A percentile compares a stretch with the other conserved stretches of the same genome.
Evolutionary conservation across 257 asterid species (phyloP).

Genomic region (Capsicum pubescens): DNA sequence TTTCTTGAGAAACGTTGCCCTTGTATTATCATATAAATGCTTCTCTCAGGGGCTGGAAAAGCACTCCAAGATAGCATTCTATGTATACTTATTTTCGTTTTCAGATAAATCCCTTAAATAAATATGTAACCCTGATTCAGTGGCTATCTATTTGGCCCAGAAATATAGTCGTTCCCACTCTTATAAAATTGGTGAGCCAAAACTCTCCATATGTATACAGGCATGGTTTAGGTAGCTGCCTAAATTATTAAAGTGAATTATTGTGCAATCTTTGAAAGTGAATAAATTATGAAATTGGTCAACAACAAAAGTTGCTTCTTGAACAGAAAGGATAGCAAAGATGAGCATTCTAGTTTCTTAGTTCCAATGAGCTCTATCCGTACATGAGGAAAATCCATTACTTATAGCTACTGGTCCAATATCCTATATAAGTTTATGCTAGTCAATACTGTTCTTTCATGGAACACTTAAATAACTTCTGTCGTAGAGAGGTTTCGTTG

Average conservation of each 20-base stretch:
- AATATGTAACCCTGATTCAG: background rate
- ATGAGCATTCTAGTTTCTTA: no score
- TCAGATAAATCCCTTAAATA: background rate
- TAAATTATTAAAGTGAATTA: background rate
- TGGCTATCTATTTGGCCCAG: background rate
- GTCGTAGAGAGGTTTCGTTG: background rate
- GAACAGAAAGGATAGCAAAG: no score
- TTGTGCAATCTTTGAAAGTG: no score
- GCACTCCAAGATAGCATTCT: background rate
- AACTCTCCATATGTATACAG: slow-evolving; percentile 41
- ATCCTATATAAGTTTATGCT: no score
- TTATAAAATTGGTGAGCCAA: slow-evolving; percentile 1
- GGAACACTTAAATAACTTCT: no score
- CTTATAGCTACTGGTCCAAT: no score
- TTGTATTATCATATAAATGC: no score
- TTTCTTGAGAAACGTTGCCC: background rate
- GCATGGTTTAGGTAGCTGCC: slow-evolving; percentile 97
- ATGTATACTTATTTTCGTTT: background rate
- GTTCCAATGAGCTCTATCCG: no score
- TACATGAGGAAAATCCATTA: no score
- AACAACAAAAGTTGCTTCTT: no score
- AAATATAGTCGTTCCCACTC: background rate
- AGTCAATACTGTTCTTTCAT: no score
- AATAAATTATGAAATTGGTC: no score
- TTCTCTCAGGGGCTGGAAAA: background rate